These are phyloP conservation scores for Ophiostoma australiae DNA, from an alignment of 2,329 filamentous ascomycete species.

Conservation along the genomic window DNA sequence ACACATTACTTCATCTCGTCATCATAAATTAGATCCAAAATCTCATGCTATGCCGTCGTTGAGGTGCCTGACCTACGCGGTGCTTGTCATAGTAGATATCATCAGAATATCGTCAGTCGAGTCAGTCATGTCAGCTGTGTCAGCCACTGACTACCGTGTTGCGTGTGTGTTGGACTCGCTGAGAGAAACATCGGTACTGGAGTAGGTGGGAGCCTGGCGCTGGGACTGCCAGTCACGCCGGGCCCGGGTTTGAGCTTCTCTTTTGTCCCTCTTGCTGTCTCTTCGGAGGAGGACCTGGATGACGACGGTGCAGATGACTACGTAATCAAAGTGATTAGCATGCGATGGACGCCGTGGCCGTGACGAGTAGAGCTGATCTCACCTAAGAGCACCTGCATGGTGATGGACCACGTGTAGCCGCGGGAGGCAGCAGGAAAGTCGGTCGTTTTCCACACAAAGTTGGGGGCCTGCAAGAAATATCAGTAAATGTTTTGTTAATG, in stretches of 20 bases:
- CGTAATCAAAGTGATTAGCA: neutral
- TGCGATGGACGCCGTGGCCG: neutral
- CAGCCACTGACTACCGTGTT: neutral
- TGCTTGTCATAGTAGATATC: neutral
- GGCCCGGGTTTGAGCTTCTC: neutral
- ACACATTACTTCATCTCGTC: neutral
- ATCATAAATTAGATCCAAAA: neutral
- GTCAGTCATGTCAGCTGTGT: neutral
- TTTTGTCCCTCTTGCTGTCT: constrained; percentile 25
- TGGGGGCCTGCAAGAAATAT: constrained; percentile 30
- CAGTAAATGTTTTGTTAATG: neutral
- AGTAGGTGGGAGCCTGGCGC: neutral
- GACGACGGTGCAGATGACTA: constrained; percentile 30
- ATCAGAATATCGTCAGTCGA: neutral
- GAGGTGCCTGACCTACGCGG: neutral
- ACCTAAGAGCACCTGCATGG: constrained; percentile 33
- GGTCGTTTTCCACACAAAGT: constrained; percentile 41
- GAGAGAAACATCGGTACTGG: neutral
- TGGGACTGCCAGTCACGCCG: neutral
- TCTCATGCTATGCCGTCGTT: neutral
- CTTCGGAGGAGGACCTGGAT: constrained; percentile 34
- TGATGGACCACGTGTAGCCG: constrained; percentile 37
- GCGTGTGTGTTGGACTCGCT: neutral
- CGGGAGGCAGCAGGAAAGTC: constrained; percentile 37
- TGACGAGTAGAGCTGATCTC: neutral